A percentile compares a stretch with the other conserved stretches of the same genome.
Evolutionary conservation across 345 rosid species (phyloP).

Genomic region (Corchorus olitorius): DNA sequence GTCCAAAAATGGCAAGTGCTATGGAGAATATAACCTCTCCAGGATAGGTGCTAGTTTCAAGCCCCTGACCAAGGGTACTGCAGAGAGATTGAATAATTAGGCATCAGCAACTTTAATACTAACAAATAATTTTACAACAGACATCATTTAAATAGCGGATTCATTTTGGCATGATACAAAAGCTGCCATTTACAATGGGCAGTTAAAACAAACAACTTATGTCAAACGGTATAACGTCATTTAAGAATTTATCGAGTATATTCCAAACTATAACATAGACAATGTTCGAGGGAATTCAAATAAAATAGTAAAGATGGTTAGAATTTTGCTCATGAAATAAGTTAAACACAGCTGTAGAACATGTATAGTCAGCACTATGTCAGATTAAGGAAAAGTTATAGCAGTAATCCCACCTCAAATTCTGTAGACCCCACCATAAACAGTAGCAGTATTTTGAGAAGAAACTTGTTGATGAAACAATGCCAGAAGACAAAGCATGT

Average conservation of each 20-base stretch:
- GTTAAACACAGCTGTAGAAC: not conserved
- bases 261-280: constrained; percentile 24
- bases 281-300: not conserved
- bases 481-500: constrained; percentile 67
- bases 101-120: not conserved
- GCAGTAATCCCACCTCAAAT: constrained; percentile 62
- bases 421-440: constrained; percentile 99
- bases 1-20: constrained; percentile 80
- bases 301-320: not conserved
- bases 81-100: constrained; percentile 29
- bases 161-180: not conserved
- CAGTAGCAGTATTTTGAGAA: constrained; percentile 80
- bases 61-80: constrained; percentile 99
- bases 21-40: constrained; percentile 88
- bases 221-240: not conserved
- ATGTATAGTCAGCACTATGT: not conserved
- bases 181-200: not conserved
- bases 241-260: not conserved
- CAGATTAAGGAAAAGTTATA: not conserved
- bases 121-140: not conserved
- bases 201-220: not conserved
- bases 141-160: not conserved
- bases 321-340: not conserved
- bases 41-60: constrained; percentile 85
- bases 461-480: constrained; percentile 78